Evolutionary conservation across 768 basidiomycete genomes (phyloP).

Genomic region (Lactarius trivialis): DNA sequence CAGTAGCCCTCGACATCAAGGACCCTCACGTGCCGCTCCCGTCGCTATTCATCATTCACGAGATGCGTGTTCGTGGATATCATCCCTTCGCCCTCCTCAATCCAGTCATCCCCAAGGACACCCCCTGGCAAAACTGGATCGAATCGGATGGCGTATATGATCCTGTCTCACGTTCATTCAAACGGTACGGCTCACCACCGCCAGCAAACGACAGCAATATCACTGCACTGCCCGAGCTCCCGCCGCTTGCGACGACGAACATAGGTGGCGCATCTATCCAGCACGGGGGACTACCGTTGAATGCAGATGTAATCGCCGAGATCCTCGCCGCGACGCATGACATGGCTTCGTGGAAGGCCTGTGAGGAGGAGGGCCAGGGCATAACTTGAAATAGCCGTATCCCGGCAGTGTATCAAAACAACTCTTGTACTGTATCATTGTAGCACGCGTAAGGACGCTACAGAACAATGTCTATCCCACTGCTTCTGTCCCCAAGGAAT

Average conservation of each 20-base stretch:
- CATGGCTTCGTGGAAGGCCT: background rate
- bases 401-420: no score
- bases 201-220: no score
- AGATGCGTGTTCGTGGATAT: slow-evolving; percentile 33
- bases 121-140: slow-evolving; percentile 12
- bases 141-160: background rate
- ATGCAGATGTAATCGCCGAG: background rate
- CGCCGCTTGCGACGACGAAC: no score
- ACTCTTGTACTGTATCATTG: no score
- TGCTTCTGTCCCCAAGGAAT: no score
- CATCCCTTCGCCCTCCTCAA: slow-evolving; percentile 27
- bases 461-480: no score
- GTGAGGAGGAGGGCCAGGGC: no score
- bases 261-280: no score
- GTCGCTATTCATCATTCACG: slow-evolving; percentile 32
- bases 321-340: background rate
- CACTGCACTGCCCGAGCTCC: no score
- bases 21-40: slow-evolving; percentile 31
- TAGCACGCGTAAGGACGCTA: no score
- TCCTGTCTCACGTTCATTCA: background rate
- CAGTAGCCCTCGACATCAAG: slow-evolving; percentile 30
- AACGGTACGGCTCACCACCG: background rate
- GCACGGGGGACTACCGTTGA: no score
- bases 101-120: slow-evolving; percentile 21
- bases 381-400: no score